These are phyloP conservation scores for Quercus phellos DNA, from an alignment of 331 rosid species.

Conservation along the genomic window DNA sequence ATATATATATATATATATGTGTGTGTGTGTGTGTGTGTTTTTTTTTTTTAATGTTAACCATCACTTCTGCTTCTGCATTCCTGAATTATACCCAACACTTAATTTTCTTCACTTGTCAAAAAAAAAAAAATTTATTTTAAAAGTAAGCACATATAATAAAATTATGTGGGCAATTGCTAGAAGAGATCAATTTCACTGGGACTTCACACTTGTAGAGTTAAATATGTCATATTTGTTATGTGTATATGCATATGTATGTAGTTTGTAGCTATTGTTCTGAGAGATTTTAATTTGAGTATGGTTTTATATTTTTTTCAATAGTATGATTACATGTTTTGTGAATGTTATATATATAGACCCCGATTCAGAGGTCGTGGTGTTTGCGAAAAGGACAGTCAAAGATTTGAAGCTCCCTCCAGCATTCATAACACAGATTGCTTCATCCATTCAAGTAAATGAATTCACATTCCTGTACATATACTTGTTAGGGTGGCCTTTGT, in stretches of 20 bases:
- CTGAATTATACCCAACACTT: not conserved
- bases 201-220: not conserved
- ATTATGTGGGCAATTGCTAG: no score
- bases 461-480: not conserved
- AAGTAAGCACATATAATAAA: not conserved
- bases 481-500: not conserved
- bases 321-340: no score
- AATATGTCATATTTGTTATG: no score
- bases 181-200: not conserved
- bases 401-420: slow-evolving; percentile 86
- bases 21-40: no score
- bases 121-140: no score
- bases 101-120: no score
- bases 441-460: slow-evolving; percentile 65
- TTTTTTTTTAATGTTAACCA: not conserved
- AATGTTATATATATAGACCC: slow-evolving; percentile 42
- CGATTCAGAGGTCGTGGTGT: slow-evolving; percentile 73
- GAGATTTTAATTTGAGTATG: no score
- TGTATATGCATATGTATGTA: no score
- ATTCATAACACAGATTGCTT: slow-evolving; percentile 70
- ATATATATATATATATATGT: not conserved
- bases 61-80: not conserved
- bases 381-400: slow-evolving; percentile 76
- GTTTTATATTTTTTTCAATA: not conserved
- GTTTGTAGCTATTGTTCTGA: no score